phyloP scores from a whole-genome alignment of 176 grass and related monocot species.

The Canna indica region DNA sequence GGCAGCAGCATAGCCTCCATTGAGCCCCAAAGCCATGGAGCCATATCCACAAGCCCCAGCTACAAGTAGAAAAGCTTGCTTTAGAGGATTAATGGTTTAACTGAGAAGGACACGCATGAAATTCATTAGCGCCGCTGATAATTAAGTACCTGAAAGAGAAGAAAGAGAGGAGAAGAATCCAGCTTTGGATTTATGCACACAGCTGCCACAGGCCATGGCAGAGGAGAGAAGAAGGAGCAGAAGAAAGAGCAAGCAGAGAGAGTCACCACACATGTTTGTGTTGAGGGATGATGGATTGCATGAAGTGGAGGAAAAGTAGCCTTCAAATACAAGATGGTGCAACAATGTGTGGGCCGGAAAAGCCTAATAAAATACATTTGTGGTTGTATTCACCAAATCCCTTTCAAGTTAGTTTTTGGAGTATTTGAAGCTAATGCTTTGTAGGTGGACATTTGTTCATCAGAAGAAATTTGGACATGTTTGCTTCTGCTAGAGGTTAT shows the following conservation, averaged over 20 bases:
- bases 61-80: conserved; percentile 4
- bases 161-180: conserved; percentile 34
- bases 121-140: neutral
- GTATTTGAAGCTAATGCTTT: too few species aligned
- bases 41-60: conserved; percentile 82
- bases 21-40: conserved; percentile 33
- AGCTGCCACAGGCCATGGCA: conserved; percentile 59
- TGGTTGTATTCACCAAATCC: too few species aligned
- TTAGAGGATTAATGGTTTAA: too few species aligned
- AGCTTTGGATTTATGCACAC: conserved; percentile 42
- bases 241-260: neutral
- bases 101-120: neutral
- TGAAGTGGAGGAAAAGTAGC: neutral
- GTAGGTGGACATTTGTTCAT: too few species aligned
- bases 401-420: too few species aligned
- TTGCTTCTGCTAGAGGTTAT: too few species aligned
- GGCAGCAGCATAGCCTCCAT: conserved; percentile 41
- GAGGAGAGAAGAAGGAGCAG: conserved; percentile 24
- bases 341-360: too few species aligned
- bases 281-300: neutral
- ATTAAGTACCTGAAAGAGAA: conserved; percentile 33
- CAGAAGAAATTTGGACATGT: too few species aligned
- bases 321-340: too few species aligned
- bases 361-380: too few species aligned
- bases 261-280: neutral